Base-by-base conservation (phyloP, 2,329 filamentous ascomycete species). In the Alternaria angustiovoidea region DNA sequence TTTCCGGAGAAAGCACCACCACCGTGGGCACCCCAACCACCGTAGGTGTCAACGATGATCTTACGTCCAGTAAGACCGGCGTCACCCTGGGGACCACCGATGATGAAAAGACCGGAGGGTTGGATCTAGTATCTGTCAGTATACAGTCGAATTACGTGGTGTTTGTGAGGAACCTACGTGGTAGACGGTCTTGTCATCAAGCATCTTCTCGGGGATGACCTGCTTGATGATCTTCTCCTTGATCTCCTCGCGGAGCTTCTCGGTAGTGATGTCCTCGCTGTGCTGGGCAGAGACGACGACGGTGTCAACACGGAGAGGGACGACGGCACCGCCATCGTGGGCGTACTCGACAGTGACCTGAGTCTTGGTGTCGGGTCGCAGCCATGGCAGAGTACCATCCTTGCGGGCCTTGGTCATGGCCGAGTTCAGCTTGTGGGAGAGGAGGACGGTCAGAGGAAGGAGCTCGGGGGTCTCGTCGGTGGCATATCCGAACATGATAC, bases 401-500 rank as follows among this genome's bases (percentile, higher is more conserved):
- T 92, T 90, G 79, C 94, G 92, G 78, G 94, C 93, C 74, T 89
- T 87, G 68, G 89, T 91, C 94, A 99, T 96, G 81, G 93, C 93
- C 79, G 90, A 87, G 86, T 99, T 99, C 75, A 99, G 92, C 87
- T 94, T 93, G 89, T 99, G 95, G 78, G 95, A 91, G 78, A 98
- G 89, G 77, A 94, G 88, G 73, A 98, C 87, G 76, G 94, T 98
- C 77, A 99, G 87, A 71, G 95, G 95, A 80, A 98, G 92, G 74
- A 96, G 88, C 86, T 99, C 95, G 65, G 94, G 94, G 75, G 95
- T 98, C 88, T 99, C 95, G 78, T 99, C 95, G 77, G 95, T 97
- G 82, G 95, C 95, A 88, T 99, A 99, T 77, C 95, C 95, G 84
- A 99, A 99, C 95, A 99, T 99, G 87, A 99, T 97, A 87, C 95